phyloP scores from a whole-genome alignment of 73 alveolate species.

The Paramecium primaurelia region DNA sequence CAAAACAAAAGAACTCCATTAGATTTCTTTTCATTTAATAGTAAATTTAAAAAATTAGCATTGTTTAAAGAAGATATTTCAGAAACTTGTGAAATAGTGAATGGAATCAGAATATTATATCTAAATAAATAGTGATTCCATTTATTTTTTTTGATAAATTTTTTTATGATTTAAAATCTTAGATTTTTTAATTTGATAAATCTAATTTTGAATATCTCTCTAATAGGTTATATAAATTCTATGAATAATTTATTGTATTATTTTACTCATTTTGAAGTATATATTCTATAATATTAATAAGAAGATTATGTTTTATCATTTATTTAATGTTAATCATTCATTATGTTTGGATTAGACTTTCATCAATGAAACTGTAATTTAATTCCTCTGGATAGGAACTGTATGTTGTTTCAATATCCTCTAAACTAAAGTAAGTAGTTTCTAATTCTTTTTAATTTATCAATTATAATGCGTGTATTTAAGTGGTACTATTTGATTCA shows the following conservation, averaged over 20 bases:
- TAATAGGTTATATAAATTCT: background rate
- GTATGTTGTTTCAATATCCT: conserved; percentile 17
- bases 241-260: background rate
- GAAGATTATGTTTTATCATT: background rate
- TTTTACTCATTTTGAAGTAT: background rate
- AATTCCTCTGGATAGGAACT: background rate
- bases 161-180: background rate
- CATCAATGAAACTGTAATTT: conserved; percentile 17
- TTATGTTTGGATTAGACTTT: background rate
- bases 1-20: background rate
- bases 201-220: background rate
- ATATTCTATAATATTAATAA: background rate
- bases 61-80: background rate
- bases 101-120: background rate
- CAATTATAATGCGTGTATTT: background rate
- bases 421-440: conserved; percentile 12
- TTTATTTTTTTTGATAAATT: background rate
- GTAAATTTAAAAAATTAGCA: background rate
- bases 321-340: background rate
- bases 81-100: background rate
- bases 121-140: background rate
- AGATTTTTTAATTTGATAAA: background rate
- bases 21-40: background rate
- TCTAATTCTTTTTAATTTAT: background rate
- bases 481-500: background rate